Evolutionary conservation across 805 yeast genomes (phyloP).

Genomic region (Ascoidea asiatica): DNA sequence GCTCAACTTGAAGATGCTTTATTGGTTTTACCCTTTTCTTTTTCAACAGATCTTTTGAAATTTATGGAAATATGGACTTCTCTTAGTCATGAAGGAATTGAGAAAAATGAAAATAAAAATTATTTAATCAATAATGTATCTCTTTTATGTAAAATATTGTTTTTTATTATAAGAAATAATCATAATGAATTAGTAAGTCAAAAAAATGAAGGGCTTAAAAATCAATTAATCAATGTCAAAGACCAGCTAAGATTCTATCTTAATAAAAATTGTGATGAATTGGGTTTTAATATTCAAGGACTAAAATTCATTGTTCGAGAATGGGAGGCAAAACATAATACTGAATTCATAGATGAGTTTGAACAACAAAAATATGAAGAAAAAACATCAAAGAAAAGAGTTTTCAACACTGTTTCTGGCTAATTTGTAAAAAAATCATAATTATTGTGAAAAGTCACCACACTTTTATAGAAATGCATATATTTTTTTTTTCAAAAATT

Average conservation of each 20-base stretch:
- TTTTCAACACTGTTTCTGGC: constrained; percentile 37
- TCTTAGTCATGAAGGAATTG: not conserved
- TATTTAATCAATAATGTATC: constrained; percentile 40
- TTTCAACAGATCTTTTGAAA: constrained; percentile 53
- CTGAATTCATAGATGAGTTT: constrained; percentile 58
- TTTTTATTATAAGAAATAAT: constrained; percentile 60
- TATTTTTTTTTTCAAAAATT: too few relatives aligned
- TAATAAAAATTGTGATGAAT: constrained; percentile 35
- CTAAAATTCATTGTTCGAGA: constrained; percentile 57
- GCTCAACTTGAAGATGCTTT: constrained; percentile 89
- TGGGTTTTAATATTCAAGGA: constrained; percentile 83
- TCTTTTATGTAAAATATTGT: constrained; percentile 59
- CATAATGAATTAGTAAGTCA: constrained; percentile 68
- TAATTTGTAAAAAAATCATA: too few relatives aligned
- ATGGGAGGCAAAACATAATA: constrained; percentile 67
- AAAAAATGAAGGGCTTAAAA: constrained; percentile 48
- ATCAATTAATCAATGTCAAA: constrained; percentile 52
- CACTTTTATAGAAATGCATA: too few relatives aligned
- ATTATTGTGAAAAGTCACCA: too few relatives aligned
- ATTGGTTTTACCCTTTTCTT: constrained; percentile 80
- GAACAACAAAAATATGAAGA: constrained; percentile 42
- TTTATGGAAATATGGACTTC: constrained; percentile 68
- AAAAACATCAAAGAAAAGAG: constrained; percentile 55
- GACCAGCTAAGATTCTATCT: constrained; percentile 33
- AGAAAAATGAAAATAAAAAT: constrained; percentile 19